A percentile compares a stretch with the other conserved stretches of the same genome.
phyloP scores from a whole-genome alignment of 1,139 yeast species.

The Candida mesenterica region DNA sequence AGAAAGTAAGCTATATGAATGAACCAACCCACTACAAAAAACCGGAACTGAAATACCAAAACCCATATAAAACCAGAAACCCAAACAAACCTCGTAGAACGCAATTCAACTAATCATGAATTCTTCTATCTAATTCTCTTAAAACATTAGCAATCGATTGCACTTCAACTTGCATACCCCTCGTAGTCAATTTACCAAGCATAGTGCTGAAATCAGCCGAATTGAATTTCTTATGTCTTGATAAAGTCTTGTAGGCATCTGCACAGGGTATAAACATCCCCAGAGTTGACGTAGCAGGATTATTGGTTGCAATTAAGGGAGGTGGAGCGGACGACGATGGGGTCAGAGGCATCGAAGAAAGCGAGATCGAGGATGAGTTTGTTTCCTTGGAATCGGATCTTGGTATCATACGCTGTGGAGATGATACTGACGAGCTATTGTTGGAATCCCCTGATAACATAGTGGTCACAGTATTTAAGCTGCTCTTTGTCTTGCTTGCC shows the following conservation, averaged over 20 bases:
- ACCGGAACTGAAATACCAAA: neutral
- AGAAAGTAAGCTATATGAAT: neutral
- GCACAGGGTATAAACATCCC: conserved; percentile 80
- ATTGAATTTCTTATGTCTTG: conserved; percentile 74
- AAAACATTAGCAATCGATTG: conserved; percentile 81
- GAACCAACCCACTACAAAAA: neutral
- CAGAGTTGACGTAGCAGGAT: conserved; percentile 18
- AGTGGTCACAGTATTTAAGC: neutral
- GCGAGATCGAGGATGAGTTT: conserved; percentile 11
- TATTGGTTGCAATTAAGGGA: conserved; percentile 17
- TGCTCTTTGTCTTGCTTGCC: conserved; percentile 49
- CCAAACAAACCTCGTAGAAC: neutral
- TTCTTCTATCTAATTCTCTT: conserved; percentile 71
- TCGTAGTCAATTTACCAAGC: conserved; percentile 72
- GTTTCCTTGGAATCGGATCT: conserved; percentile 15
- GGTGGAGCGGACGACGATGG: conserved; percentile 21
- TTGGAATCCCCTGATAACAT: conserved; percentile 4
- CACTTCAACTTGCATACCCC: conserved; percentile 88
- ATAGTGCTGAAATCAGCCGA: conserved; percentile 70
- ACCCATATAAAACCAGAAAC: conserved; percentile 1
- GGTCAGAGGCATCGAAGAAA: conserved; percentile 20
- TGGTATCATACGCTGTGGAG: conserved; percentile 14
- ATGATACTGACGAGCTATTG: too few species aligned
- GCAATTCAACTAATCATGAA: conserved; percentile 40
- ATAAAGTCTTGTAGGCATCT: conserved; percentile 82